Conservation (phyloP, 805 yeast species). For the Schwanniomyces pseudopolymorphus region DNA sequence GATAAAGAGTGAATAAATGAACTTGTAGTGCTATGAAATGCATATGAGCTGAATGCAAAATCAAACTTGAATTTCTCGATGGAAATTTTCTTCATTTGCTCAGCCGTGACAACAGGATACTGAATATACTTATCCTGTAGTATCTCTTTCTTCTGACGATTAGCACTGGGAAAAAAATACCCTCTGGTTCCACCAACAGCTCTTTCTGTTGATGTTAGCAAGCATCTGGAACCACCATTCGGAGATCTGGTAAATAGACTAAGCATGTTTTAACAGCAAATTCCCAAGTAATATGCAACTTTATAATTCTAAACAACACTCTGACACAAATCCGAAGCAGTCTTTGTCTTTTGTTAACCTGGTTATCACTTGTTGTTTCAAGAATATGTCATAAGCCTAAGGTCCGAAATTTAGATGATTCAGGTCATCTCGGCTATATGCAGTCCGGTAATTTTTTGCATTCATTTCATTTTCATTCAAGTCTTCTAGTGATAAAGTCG, state of each 20-base stretch:
- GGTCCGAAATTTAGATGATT: neutral
- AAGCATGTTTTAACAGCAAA: neutral
- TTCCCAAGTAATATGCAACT: neutral
- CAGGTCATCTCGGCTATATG: neutral
- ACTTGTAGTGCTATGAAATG: constrained; percentile 43
- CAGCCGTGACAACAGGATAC: constrained; percentile 40
- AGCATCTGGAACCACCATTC: neutral
- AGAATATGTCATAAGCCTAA: neutral
- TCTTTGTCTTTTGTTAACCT: neutral
- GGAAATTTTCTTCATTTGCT: constrained; percentile 36
- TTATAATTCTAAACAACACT: neutral
- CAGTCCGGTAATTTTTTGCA: neutral
- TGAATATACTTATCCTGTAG: constrained; percentile 29
- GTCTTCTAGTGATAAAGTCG: neutral
- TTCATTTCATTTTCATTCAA: neutral
- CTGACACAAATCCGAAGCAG: neutral
- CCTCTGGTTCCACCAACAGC: neutral
- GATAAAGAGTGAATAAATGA: constrained; percentile 49
- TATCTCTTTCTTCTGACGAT: constrained; percentile 9
- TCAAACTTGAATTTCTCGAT: constrained; percentile 44
- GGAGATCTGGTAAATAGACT: neutral
- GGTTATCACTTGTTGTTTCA: neutral
- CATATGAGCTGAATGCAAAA: constrained; percentile 45
- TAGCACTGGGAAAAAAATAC: neutral
- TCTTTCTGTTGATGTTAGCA: neutral